Base-by-base conservation (phyloP, 768 basidiomycete species). In the Suillus plorans region DNA sequence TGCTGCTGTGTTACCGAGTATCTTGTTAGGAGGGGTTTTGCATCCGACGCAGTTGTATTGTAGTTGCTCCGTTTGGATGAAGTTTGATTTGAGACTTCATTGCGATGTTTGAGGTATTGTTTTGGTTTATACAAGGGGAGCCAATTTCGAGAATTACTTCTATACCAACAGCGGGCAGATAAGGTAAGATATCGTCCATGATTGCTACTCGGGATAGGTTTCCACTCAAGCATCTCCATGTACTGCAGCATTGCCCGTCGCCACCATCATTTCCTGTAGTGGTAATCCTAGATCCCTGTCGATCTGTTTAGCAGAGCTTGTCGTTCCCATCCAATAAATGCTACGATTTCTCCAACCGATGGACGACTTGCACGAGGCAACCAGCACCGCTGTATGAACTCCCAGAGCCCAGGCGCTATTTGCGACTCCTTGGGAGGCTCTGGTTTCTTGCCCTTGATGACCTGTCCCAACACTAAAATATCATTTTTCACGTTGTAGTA, bases 401-500 rank as follows among this genome's bases (percentile, higher is more conserved):
- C 7, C 49, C 49, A 50, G 14, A 16, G 49, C 49, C 7, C 14
- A 14, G 49, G 25, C 14, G 49, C 49, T 25, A 50, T 28, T 14
- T 25, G 49, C 25, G 49, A 50, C 5, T 28, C 49, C 49, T 28
- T 16, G 10, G 49, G 49, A 16, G 14, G 49, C 49, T 25, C 49
- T 5, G 65, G 66, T 31, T 52, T 58, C 41, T 37, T 41, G 28
- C 63, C 66, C 20, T 37, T 34, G 7, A 63, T 31, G 20, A 66
- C 49, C 12, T 56, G 49, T 36, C 41, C 41, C n/a, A 66, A 28
- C 6, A 66, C 63, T 16, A 47, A 25, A 42, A 41, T 52, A 28
- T 66, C 63, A 16, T 63, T 64, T 31, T 64, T 60, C 28, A 66
- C 31, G 14, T 63, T 25, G 16, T 37, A 28, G 31, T 64, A 64